These are phyloP conservation scores for Pisolithus marmoratus DNA, from an alignment of 768 basidiomycete species.

Conservation along the genomic window DNA sequence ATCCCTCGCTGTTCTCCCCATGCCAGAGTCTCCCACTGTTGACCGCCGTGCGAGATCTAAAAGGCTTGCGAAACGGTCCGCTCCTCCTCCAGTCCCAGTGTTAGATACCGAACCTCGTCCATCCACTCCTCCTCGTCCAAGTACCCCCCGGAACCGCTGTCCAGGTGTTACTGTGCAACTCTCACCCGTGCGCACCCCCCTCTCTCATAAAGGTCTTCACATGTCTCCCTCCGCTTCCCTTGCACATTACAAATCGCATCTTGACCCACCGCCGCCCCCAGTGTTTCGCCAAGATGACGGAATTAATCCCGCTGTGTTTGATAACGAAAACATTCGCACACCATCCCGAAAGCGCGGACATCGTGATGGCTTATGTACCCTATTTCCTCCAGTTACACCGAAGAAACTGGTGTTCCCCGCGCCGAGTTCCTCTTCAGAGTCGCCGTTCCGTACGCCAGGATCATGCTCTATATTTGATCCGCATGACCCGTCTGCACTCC, in stretches of 20 bases:
- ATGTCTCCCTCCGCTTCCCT: slow-evolving; percentile 66
- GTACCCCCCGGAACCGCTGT: slow-evolving; percentile 28
- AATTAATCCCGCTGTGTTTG: slow-evolving; percentile 32
- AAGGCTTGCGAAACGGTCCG: slow-evolving; percentile 12
- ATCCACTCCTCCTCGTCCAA: slow-evolving; percentile 36
- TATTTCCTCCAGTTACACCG: slow-evolving; percentile 38
- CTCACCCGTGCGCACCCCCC: slow-evolving; percentile 58
- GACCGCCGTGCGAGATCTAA: slow-evolving; percentile 28
- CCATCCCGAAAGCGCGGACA: slow-evolving; percentile 39
- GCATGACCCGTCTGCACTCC: slow-evolving; percentile 58
- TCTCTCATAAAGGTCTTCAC: slow-evolving; percentile 63
- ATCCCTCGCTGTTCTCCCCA: slow-evolving; percentile 33
- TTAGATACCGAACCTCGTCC: slow-evolving; percentile 14
- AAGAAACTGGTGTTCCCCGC: slow-evolving; percentile 34
- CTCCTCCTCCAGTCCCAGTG: slow-evolving; percentile 23
- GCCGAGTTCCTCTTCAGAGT: slow-evolving; percentile 25
- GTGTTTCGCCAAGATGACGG: slow-evolving; percentile 21
- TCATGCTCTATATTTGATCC: slow-evolving; percentile 53
- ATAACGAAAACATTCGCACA: slow-evolving; percentile 36
- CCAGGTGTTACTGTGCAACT: slow-evolving; percentile 33
- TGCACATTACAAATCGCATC: slow-evolving; percentile 61
- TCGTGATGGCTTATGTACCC: slow-evolving; percentile 18
- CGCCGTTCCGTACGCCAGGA: slow-evolving; percentile 47
- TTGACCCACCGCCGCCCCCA: slow-evolving; percentile 54
- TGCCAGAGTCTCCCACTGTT: slow-evolving; percentile 44